Conservation (phyloP, 495 filamentous ascomycete genomes). For the Neurospora sublineolata region DNA sequence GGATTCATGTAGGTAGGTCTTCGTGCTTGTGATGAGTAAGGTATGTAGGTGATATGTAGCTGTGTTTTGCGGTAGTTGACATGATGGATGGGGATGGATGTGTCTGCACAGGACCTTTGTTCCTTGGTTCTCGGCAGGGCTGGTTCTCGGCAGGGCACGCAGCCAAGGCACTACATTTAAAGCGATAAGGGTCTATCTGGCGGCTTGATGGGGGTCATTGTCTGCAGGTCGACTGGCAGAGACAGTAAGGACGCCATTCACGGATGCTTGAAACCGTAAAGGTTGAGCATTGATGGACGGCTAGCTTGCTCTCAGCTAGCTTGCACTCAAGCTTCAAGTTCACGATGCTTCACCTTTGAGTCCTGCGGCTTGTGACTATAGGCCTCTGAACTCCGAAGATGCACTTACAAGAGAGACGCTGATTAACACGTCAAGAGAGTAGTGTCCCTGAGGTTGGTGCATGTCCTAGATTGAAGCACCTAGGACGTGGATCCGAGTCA, state of each 20-base stretch:
- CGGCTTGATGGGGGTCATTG: neutral
- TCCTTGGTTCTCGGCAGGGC: neutral
- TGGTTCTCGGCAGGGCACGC: neutral
- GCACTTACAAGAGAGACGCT: neutral
- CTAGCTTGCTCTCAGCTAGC: neutral
- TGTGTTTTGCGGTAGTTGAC: neutral
- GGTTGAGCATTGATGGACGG: neutral
- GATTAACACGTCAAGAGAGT: neutral
- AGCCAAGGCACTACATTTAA: neutral
- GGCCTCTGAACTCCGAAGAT: neutral
- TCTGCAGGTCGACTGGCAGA: neutral
- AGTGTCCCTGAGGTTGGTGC: neutral
- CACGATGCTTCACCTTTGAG: neutral
- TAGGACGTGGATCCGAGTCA: neutral
- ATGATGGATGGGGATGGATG: neutral
- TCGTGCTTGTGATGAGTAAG: neutral
- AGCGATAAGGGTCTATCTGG: neutral
- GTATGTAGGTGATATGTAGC: neutral
- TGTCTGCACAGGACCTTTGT: neutral
- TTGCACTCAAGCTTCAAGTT: neutral
- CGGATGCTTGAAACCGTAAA: neutral
- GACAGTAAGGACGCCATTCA: neutral
- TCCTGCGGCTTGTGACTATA: neutral
- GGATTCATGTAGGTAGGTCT: neutral
- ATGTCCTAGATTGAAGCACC: neutral